Conservation (phyloP, 441 rosid species). For the Adansonia gregorii region DNA sequence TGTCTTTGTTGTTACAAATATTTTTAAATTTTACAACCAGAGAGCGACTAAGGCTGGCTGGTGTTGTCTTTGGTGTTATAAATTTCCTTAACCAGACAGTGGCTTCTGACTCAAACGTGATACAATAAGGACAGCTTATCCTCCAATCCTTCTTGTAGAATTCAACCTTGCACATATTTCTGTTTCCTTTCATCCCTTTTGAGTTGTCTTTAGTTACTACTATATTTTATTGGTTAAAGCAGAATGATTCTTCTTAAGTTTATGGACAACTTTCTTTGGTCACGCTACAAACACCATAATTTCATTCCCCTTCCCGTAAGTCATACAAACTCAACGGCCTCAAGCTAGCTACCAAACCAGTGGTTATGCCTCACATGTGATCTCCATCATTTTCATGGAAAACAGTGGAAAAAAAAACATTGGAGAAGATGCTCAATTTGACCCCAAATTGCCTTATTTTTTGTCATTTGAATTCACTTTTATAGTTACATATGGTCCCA, state of each 20-base stretch:
- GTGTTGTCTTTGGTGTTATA: no score
- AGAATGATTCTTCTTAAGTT: not conserved
- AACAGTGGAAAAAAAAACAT: not conserved
- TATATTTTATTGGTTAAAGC: not conserved
- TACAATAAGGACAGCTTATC: slow-evolving; percentile 18
- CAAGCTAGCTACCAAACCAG: not conserved
- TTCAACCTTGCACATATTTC: not conserved
- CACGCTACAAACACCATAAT: slow-evolving; percentile 41
- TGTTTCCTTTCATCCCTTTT: not conserved
- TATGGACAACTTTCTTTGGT: slow-evolving; percentile 18
- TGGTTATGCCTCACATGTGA: slow-evolving; percentile 28
- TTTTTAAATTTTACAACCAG: no score
- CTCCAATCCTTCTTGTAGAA: not conserved
- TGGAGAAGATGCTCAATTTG: not conserved
- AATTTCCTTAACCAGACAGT: no score
- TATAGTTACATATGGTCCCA: slow-evolving; percentile 2
- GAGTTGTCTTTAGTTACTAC: not conserved
- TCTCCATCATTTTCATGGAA: slow-evolving; percentile 20
- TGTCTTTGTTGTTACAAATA: no score
- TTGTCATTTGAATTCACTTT: slow-evolving; percentile 13
- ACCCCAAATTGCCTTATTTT: not conserved
- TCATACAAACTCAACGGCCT: slow-evolving; percentile 24
- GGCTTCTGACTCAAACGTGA: not conserved
- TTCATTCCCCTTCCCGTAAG: slow-evolving; percentile 26
- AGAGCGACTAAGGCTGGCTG: no score